Evolutionary conservation across 2,329 filamentous ascomycete genomes (phyloP), one percentile per base, ranked within the genome.

Genomic region (Aspergillus ochraceoroseus): DNA sequence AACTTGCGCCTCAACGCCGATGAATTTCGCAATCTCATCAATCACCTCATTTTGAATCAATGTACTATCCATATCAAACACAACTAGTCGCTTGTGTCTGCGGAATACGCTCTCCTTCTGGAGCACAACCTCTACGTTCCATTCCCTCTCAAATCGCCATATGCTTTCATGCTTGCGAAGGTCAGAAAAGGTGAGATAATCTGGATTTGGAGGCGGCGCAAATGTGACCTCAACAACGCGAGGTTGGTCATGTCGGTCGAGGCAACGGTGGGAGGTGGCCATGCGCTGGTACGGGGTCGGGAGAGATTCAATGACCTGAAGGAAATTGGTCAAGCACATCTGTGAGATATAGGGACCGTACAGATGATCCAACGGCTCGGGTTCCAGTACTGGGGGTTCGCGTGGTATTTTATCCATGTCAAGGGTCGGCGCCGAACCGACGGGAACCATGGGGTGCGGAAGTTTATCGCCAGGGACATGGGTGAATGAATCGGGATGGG

Each of bases 21-120:
- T 79, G 25, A 84, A 84, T 38, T 84, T 81, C 3, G 92, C 92
- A 41, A 98, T 82, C 56, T 96, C 82, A 64, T 98, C 92, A 60
- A 98, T 96, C 46, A 95, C 89, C 70, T 98, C 92, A 64, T 98
- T 89, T 38, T 90, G 85, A 62, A 98, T 96, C 45, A 98, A 76
- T 0, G 92, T 98, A 64, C 85, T 92, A 70, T 98, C 92, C 92
- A 98, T 98, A 65, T 98, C 92, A 59, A 98, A 98, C 20, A 95
- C 87, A 3, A 90, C 88, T 7, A 96, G 73, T 6, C 90, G 79
- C 51, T 89, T 89, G 65, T 94, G 79, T 18, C 83, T 77, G 43
- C 87, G 75, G 72, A 83, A 87, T 20, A 90, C 72, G 19, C 72
- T 77, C 58, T 90, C 85, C 27, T 66, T 66, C 64, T 94, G 86